These are phyloP conservation scores for Gymnopilus junonius DNA, from an alignment of 768 basidiomycete genomes.

Conservation along the genomic window DNA sequence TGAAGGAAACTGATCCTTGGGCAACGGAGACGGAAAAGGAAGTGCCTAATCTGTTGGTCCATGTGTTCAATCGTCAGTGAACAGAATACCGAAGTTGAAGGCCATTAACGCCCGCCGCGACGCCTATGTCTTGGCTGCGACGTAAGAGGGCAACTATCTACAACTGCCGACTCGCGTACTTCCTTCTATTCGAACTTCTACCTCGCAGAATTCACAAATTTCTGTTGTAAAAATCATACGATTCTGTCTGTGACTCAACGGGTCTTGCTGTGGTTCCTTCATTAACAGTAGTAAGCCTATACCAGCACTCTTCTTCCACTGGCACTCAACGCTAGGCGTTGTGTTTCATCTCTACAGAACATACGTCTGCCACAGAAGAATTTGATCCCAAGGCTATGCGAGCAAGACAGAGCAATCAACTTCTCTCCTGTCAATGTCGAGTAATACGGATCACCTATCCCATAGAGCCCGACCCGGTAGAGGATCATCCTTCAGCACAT, in stretches of 20 bases:
- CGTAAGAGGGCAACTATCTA: not conserved
- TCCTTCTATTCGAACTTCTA: not conserved
- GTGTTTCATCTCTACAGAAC: conserved; percentile 4
- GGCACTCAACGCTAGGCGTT: not conserved
- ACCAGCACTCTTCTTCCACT: not conserved
- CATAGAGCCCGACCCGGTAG: not conserved
- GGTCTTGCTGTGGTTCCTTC: not conserved
- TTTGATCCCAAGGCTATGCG: conserved; percentile 4
- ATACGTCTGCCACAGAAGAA: not conserved
- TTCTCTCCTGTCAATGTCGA: not conserved
- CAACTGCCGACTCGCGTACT: not conserved
- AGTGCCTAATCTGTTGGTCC: conserved; percentile 1
- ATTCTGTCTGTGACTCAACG: not conserved
- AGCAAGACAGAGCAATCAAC: not conserved
- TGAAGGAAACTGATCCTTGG: not conserved
- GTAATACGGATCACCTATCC: not conserved
- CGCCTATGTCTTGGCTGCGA: not conserved
- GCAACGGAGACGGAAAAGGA: conserved; percentile 5
- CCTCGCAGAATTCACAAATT: not conserved
- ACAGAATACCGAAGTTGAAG: not conserved
- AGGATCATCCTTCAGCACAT: not conserved
- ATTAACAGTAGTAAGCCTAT: not conserved
- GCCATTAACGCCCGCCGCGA: not conserved
- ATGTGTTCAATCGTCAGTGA: not conserved
- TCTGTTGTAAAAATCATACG: not conserved